Evolutionary conservation across 495 filamentous ascomycete genomes (phyloP), one percentile per base, ranked within the genome.

Genomic region (Penicillium dipodomyicola): DNA sequence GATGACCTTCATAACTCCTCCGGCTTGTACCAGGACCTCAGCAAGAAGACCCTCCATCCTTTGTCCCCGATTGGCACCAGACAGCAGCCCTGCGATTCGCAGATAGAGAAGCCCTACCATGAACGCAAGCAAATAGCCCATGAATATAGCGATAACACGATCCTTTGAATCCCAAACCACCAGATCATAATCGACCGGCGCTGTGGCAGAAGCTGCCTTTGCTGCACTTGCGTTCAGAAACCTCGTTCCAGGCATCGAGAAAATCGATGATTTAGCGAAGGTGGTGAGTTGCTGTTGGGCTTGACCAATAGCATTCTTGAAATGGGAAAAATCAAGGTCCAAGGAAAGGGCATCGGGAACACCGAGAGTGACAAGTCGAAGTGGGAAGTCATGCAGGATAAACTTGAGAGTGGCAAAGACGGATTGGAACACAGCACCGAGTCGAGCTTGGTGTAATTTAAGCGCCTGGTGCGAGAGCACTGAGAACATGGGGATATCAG

Each of bases 1-100:
- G 40, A 99, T 94, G 15, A 99, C 94, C 69, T 99, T 99, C 81
- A 96, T 84, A 12, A 99, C 92, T 4, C 94, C 94, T 40, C 94
- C 94, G 37, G 94, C 94, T 74, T 99, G 94, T 40, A 90, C 82
- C 20, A 99, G 80, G 1, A 86, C 74, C 58, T 97, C 93, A n/a
- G 90, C 86, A 52, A 95, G 72, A 6, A 88, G 73, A 6, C 85
- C 87, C 62, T 96, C 91, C 58, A 89, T 82, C 58, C 87, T 84
- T 47, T 88, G 87, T 3, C 82, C 85, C 23, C 84, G 80, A 53
- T 84, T 83, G 6, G 79, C 77, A 3, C 82, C 81, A 12, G 82
- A 82, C 54, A 96, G 77, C 0, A 88, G 81, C 5, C 78, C 79
- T 17, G 84, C 85, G 43, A 87, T 78, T 19, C 80, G 83, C 25